A percentile compares a stretch with the other conserved stretches of the same genome.
These are phyloP conservation scores for Dioscorea cayenensis DNA, from an alignment of 116 monocot species.

Conservation along the genomic window DNA sequence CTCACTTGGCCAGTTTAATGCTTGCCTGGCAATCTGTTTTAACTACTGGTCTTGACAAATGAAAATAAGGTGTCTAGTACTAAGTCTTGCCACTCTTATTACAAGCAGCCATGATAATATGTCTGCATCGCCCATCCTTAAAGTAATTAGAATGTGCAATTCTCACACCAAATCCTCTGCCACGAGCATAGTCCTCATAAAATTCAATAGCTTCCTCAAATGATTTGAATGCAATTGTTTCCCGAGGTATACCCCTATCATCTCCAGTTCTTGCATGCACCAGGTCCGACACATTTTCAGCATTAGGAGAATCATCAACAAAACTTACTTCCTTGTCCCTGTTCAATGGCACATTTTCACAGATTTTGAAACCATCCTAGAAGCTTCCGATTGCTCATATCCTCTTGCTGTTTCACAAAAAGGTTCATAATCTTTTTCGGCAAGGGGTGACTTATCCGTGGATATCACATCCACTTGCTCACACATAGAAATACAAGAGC, in stretches of 20 bases:
- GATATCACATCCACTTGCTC: neutral
- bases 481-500: neutral
- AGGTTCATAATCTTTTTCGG: neutral
- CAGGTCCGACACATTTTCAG: neutral
- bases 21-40: neutral
- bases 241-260: neutral
- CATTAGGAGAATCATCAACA: neutral
- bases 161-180: neutral
- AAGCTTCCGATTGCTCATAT: neutral
- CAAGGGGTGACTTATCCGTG: neutral
- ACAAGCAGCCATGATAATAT: constrained; percentile 1
- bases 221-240: neutral
- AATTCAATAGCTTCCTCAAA: constrained; percentile 1
- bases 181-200: neutral
- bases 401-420: neutral
- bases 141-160: neutral
- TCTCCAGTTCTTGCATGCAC: neutral
- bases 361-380: neutral
- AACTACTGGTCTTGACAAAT: neutral
- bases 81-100: neutral
- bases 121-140: neutral
- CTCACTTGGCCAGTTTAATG: neutral
- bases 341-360: neutral
- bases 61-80: neutral
- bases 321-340: neutral